Base-by-base conservation (phyloP, 768 basidiomycete genomes). In the Rhodocollybia butyracea region DNA sequence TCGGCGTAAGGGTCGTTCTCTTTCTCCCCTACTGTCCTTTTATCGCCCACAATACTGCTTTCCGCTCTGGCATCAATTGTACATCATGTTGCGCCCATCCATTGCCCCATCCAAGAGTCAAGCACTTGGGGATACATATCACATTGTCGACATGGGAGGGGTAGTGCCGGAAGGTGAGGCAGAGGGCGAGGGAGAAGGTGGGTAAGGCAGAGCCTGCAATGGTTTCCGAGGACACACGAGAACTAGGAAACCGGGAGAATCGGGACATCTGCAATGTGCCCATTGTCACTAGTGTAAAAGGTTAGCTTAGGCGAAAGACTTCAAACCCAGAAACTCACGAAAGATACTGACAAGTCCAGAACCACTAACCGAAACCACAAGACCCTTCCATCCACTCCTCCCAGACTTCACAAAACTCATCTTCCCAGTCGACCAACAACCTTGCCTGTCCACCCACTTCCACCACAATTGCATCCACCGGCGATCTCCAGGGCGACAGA, bases 81-180 rank as follows among this genome's bases (percentile, higher is more conserved):
- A 71, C 63, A 21, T 77, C 72, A 15, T 64, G 66, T 24, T 61
- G 64, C 32, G 64, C 64, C n/a, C n/a, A n/a, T n/a, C n/a, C n/a
- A n/a, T n/a, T n/a, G n/a, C n/a, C n/a, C n/a, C 0, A 85, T 57
- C 85, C 84, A 87, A 2, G 48, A 62, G 22, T 81, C 77, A 12
- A 87, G 62, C 2, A 80, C 66, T 40, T 65, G 39, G 86, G 64
- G 2, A 87, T 61, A 24, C 62, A 60, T 10, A 77, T 64, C 4
- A 86, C 57, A 39, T 79, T 79, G n/a, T 77, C 76, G 0, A 79
- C 73, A 42, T 81, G 76, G 5, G 72, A 66, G 8, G 88, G 55
- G 17, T 78, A 68, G 39, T 68, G 69, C n/a, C 79, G 77, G 17
- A 88, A 61, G 13, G 85, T 83, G 1, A 73, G 54, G 12, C 84